A percentile compares a stretch with the other conserved stretches of the same genome.
These are phyloP conservation scores for Globisporangium okanoganense DNA, from an alignment of 352 stramenopile species.

Conservation along the genomic window DNA sequence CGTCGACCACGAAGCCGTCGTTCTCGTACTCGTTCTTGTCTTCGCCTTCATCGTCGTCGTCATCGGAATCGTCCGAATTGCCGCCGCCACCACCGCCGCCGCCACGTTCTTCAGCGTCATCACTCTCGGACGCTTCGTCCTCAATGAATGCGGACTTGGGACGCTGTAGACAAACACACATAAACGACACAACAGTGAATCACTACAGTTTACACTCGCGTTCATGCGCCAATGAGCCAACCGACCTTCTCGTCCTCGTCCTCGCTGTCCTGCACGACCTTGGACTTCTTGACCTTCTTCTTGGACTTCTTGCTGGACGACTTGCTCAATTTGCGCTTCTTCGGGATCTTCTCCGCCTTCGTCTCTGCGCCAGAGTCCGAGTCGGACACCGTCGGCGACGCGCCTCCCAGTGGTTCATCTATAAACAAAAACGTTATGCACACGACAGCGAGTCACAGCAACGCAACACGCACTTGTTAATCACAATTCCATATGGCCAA, in stretches of 20 bases:
- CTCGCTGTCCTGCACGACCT: slow-evolving; percentile 56
- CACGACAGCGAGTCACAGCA: no score
- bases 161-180: slow-evolving; percentile 31
- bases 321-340: slow-evolving; percentile 75
- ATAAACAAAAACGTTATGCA: not conserved
- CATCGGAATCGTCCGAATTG: slow-evolving; percentile 65
- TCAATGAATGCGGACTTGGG: slow-evolving; percentile 85
- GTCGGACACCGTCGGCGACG: slow-evolving; percentile 80
- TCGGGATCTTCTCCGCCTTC: slow-evolving; percentile 29
- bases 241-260: slow-evolving; percentile 57
- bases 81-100: slow-evolving; percentile 23
- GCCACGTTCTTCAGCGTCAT: slow-evolving; percentile 43
- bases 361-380: slow-evolving; percentile 73
- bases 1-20: slow-evolving; percentile 86
- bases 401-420: slow-evolving; percentile 69
- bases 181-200: slow-evolving; percentile 4
- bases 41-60: slow-evolving; percentile 82
- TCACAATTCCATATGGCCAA: no score
- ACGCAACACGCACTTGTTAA: not conserved
- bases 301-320: slow-evolving; percentile 29
- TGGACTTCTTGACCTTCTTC: slow-evolving; percentile 63
- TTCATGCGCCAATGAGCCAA: not conserved
- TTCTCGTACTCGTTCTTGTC: slow-evolving; percentile 89
- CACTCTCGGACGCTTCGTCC: slow-evolving; percentile 87
- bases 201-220: not conserved